Percentiles rank a stretch among this genome's conserved stretches.
phyloP scores from a whole-genome alignment of 2,329 filamentous ascomycete species.

The Cercospora citrullina region DNA sequence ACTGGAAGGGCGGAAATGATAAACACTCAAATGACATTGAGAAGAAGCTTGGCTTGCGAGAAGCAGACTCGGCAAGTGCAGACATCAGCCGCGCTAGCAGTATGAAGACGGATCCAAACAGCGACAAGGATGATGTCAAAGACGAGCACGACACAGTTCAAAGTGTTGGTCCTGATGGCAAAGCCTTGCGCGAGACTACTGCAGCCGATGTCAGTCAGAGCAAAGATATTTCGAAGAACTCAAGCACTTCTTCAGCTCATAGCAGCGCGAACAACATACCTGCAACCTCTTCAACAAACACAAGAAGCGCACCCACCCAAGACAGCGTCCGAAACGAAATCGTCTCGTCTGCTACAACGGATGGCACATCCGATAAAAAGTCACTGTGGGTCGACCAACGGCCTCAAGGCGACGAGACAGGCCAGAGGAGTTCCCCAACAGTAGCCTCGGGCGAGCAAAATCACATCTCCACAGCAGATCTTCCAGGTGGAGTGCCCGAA shows the following conservation, averaged over 20 bases:
- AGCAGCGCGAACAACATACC: not conserved
- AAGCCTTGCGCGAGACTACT: conserved; percentile 5
- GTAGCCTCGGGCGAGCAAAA: conserved; percentile 12
- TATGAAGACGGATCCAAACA: conserved; percentile 40
- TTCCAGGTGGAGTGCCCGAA: conserved; percentile 46
- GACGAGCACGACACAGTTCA: conserved; percentile 33
- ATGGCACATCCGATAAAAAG: conserved; percentile 29
- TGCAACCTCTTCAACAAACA: not conserved
- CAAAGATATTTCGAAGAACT: not conserved
- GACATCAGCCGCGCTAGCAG: conserved; percentile 73
- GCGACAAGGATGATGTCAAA: conserved; percentile 29
- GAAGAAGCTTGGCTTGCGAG: conserved; percentile 68
- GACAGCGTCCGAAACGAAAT: not conserved
- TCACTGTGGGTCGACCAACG: conserved; percentile 13
- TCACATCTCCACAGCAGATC: conserved; percentile 43
- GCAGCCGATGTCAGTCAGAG: not conserved
- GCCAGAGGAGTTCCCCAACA: conserved; percentile 29
- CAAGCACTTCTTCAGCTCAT: not conserved
- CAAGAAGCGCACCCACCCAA: conserved; percentile 3
- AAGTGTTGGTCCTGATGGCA: conserved; percentile 23
- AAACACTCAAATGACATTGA: conserved; percentile 40
- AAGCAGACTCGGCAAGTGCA: conserved; percentile 63
- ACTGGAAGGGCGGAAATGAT: conserved; percentile 68
- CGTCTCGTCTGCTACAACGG: conserved; percentile 24
- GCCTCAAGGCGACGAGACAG: conserved; percentile 17